Percentiles rank a stretch among this genome's conserved stretches.
These are phyloP conservation scores for Scheffersomyces cryptocercus DNA, from an alignment of 1,139 yeast species.

Conservation along the genomic window DNA sequence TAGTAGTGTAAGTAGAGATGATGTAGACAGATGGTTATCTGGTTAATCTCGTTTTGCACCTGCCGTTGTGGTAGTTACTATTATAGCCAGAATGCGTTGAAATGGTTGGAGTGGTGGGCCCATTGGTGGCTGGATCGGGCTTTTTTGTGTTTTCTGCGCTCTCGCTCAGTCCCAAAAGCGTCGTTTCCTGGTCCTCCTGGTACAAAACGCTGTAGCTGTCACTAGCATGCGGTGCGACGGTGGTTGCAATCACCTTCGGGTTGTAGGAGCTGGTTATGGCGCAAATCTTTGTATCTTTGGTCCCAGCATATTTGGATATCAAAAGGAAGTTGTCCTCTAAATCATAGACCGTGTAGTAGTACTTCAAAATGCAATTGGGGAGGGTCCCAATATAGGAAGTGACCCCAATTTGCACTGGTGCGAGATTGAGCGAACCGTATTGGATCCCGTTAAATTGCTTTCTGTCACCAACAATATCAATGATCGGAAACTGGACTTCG, in stretches of 20 bases:
- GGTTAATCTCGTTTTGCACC: too few species aligned
- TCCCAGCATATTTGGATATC: slow-evolving; percentile 15
- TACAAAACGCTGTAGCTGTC: slow-evolving; percentile 17
- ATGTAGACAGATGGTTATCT: too few species aligned
- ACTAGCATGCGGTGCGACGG: neutral
- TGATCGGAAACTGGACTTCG: slow-evolving; percentile 15
- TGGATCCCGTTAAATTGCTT: slow-evolving; percentile 10
- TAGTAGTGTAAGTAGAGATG: too few species aligned
- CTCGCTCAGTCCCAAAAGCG: neutral
- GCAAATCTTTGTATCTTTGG: neutral
- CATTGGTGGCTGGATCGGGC: too few species aligned
- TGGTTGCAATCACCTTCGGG: slow-evolving; percentile 1
- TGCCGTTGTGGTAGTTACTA: neutral
- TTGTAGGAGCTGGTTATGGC: slow-evolving; percentile 2
- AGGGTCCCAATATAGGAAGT: slow-evolving; percentile 17
- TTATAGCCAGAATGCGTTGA: too few species aligned
- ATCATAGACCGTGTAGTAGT: slow-evolving; percentile 21
- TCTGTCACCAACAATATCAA: slow-evolving; percentile 16
- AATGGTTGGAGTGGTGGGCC: too few species aligned
- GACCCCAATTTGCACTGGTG: slow-evolving; percentile 14
- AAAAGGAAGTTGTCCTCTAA: slow-evolving; percentile 17
- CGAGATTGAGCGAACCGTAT: slow-evolving; percentile 15
- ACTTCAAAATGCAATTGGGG: slow-evolving; percentile 20
- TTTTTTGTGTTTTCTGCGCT: neutral
- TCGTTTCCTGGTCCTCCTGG: slow-evolving; percentile 13